Evolutionary conservation across 495 filamentous ascomycete genomes (phyloP), one percentile per base, ranked within the genome.

Genomic region (Xylaria grammica): DNA sequence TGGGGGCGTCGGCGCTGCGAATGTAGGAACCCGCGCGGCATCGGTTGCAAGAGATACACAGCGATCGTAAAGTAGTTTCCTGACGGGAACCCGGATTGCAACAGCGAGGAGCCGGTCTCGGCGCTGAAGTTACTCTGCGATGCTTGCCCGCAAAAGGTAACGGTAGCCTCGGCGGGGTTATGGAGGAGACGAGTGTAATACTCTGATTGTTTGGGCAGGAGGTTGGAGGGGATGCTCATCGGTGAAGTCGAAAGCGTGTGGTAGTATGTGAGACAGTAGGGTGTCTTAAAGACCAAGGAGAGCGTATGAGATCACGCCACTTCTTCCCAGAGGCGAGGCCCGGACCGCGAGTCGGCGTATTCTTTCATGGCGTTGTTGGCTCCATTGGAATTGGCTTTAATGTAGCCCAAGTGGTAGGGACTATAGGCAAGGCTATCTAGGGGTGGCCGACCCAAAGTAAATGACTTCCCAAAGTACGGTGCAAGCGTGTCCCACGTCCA

Each of bases 401-500:
- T n/a, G n/a, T 36, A 36, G 27, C 20, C 24, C 27, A 53, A 22
- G 53, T 32, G 32, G n/a, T 32, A 52, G 17, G 48, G 42, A 20
- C 3, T 6, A 10, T 27, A 36, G 26, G 54, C 46, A 20, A 22
- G 15, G 5, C 10, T 32, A 19, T 36, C 34, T 40, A 32, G n/a
- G 6, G 44, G 22, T 20, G 45, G 52, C 4, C 11, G 20, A 10
- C 24, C 26, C 27, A 65, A 49, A 29, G 40, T 52, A 17, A 22
- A 49, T 17, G 46, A 76, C 79, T 69, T 30, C 78, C 74, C 81
- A 66, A 32, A 87, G 67, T 19, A 57, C 0, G 34, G 54, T 8
- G 54, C n/a, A 8, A 57, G 13, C n/a, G 69, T 73, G 6, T 87
- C 77, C 85, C 86, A 88, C 36, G 77, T 81, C 87, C 86, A 89